A percentile compares a stretch with the other conserved stretches of the same genome.
Evolutionary conservation across 352 stramenopile species (phyloP).

Genomic region (Globisporangium irregulare): DNA sequence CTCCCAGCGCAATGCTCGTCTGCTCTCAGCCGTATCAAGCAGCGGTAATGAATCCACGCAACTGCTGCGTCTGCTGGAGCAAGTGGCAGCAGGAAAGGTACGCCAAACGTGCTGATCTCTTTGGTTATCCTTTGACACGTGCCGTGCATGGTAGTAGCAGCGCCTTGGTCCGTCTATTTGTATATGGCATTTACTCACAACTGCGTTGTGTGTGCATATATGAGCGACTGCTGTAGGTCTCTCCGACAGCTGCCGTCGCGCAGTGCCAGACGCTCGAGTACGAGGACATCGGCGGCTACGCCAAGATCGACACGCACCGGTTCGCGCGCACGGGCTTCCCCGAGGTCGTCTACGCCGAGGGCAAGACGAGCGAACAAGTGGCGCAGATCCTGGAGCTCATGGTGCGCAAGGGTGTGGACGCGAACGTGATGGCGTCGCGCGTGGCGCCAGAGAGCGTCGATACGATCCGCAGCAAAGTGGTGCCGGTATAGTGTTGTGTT

Average conservation of each 20-base stretch:
- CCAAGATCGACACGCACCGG: constrained; percentile 90
- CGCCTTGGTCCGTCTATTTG: too few species aligned
- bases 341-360: constrained; percentile 93
- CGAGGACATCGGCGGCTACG: constrained; percentile 47
- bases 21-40: not conserved
- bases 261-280: constrained; percentile 45
- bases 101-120: not conserved
- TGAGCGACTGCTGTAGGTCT: constrained; percentile 18
- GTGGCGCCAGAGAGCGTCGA: constrained; percentile 50
- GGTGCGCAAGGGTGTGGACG: constrained; percentile 43
- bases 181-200: not conserved
- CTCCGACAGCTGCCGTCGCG: constrained; percentile 22
- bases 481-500: constrained; percentile 28
- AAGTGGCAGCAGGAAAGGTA: constrained; percentile 53
- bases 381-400: constrained; percentile 89
- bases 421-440: constrained; percentile 81
- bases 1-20: not conserved
- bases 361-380: constrained; percentile 91
- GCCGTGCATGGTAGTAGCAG: too few species aligned
- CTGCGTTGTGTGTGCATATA: not conserved
- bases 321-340: constrained; percentile 91
- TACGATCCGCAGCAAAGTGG: constrained; percentile 31
- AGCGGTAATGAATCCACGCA: not conserved
- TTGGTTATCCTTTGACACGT: too few species aligned
- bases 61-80: constrained; percentile 42